These are phyloP conservation scores for Immersiella caudata DNA, from an alignment of 495 filamentous ascomycete species.

Conservation along the genomic window DNA sequence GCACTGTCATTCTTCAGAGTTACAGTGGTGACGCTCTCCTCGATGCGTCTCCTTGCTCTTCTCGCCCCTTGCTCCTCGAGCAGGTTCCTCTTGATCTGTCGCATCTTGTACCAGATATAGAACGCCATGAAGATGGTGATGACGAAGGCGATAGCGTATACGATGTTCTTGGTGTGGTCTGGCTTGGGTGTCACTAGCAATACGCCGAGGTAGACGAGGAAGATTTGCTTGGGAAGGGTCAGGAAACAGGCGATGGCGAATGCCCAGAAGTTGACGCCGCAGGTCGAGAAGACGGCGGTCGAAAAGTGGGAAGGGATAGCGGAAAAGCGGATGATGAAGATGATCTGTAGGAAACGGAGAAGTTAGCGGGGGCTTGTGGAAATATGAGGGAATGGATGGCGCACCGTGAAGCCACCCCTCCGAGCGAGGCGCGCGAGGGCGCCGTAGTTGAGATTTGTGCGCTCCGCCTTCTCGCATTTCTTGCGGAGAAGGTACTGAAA, in stretches of 20 bases:
- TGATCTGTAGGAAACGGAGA: conserved; percentile 20
- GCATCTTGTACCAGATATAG: conserved; percentile 36
- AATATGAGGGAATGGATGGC: background rate
- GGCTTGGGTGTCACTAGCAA: conserved; percentile 29
- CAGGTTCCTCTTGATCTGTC: conserved; percentile 32
- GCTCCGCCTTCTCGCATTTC: conserved; percentile 33
- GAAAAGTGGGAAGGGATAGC: conserved; percentile 39
- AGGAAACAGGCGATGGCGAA: conserved; percentile 38
- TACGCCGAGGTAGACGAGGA: conserved; percentile 41
- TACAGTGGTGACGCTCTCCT: background rate
- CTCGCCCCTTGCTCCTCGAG: conserved; percentile 34
- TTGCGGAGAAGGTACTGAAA: conserved; percentile 33
- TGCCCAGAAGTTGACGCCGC: conserved; percentile 38
- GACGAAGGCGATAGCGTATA: conserved; percentile 29
- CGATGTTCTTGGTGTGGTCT: conserved; percentile 35
- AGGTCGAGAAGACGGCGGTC: conserved; percentile 41
- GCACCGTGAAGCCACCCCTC: conserved; percentile 36
- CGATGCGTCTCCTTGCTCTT: background rate
- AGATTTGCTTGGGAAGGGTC: conserved; percentile 40
- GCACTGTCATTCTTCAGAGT: background rate
- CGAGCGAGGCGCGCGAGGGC: conserved; percentile 34
- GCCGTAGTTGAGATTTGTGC: conserved; percentile 38
- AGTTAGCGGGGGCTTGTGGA: background rate
- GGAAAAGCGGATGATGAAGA: conserved; percentile 39
- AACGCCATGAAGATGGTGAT: conserved; percentile 32